Percentiles rank a stretch among this genome's conserved stretches.
These are phyloP conservation scores for Solidago caesia DNA, from an alignment of 129 eudicot genomes.

Conservation along the genomic window DNA sequence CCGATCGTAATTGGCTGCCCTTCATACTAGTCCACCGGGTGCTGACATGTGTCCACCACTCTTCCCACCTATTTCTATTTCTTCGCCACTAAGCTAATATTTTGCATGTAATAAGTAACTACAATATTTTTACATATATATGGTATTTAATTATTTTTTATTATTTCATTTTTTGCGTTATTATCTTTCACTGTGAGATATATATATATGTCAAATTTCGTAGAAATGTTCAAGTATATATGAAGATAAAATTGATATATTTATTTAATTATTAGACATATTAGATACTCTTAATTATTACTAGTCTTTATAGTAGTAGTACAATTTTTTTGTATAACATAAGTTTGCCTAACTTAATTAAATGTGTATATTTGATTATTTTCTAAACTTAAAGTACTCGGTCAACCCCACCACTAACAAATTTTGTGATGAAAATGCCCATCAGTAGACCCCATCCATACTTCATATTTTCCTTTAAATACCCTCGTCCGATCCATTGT, in stretches of 20 bases:
- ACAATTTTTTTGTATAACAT: no score
- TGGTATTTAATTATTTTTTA: no score
- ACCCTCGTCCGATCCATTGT: conserved; percentile 19
- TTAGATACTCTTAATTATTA: no score
- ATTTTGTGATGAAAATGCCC: not conserved
- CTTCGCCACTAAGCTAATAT: conserved; percentile 31
- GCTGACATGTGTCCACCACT: conserved; percentile 31
- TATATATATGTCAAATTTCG: no score
- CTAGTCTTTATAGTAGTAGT: not conserved
- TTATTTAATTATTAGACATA: no score
- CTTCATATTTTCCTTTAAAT: conserved; percentile 16
- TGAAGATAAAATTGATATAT: not conserved
- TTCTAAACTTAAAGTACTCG: not conserved
- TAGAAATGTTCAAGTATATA: not conserved
- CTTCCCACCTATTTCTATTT: conserved; percentile 19
- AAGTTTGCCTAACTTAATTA: not conserved
- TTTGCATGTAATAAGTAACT: no score
- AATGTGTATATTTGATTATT: not conserved
- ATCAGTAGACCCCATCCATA: not conserved
- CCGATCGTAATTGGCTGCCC: conserved; percentile 11
- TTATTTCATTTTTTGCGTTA: no score
- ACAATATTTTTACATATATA: no score
- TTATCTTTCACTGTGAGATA: no score
- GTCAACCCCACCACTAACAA: not conserved
- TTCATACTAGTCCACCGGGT: conserved; percentile 9